Evolutionary conservation across 495 filamentous ascomycete genomes (phyloP), one percentile per base, ranked within the genome.

Genomic region (Penicillium soppii): DNA sequence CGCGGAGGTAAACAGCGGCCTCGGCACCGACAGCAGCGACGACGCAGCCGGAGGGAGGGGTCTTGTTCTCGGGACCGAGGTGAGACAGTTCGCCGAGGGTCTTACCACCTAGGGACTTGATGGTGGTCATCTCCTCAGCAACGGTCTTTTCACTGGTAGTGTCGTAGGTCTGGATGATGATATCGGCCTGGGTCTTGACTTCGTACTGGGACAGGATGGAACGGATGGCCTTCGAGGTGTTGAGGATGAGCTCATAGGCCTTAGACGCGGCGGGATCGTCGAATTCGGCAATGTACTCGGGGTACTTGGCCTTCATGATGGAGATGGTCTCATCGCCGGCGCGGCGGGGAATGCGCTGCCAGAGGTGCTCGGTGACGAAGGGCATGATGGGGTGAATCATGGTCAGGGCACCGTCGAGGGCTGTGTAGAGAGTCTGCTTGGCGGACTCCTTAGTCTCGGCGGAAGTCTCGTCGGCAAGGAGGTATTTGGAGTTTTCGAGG

Each of bases 321-420:
- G 84, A 83, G 26, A 74, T 68, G 4, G 84, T 87, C 47, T 72
- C 69, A 61, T 90, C 87, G 10, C 71, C 74, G 25, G 75, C 75
- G 42, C 82, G 72, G 46, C 82, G 79, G 21, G 88, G 88, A 4
- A 92, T 79, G 22, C 88, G 81, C 65, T 90, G 88, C 88, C 88
- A 91, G 27, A 92, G 66, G 54, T 91, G 80, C 67, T 90, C 86
- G 2, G 84, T 88, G 46, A 92, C 67, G 75, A 85, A 91, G 23
- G 88, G 88, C 84, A 91, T 86, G 74, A 89, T 86, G 2, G 88
- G 88, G 62, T 90, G 85, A 47, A 89, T 80, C 63, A 91, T 60
- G 23, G 72, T 73, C 47, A 92, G 66, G 19, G 79, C 86, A 30
- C 75, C 80, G 59, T 91, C 88, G 5, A 91, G 73, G 22, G 86